phyloP scores from a whole-genome alignment of 2,329 filamentous ascomycete species.

The Fusarium buharicum region DNA sequence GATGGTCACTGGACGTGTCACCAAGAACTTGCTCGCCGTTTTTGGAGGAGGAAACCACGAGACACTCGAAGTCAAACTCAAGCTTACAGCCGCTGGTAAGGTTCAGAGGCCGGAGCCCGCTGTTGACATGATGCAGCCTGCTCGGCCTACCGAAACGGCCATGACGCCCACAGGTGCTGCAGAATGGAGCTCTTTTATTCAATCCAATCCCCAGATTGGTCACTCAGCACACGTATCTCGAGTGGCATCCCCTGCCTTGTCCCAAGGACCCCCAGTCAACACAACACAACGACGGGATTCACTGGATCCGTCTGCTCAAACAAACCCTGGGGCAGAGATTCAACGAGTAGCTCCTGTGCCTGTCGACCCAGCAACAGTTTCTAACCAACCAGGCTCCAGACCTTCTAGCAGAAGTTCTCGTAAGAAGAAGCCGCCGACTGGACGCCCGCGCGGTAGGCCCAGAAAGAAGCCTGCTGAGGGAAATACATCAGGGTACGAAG shows the following conservation, averaged over 20 bases:
- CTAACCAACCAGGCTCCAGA: constrained; percentile 57
- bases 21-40: constrained; percentile 83
- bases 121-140: constrained; percentile 42
- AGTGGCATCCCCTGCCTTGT: constrained; percentile 53
- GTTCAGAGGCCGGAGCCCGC: constrained; percentile 50
- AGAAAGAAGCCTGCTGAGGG: constrained; percentile 67
- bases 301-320: constrained; percentile 39
- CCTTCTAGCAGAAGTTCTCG: constrained; percentile 69
- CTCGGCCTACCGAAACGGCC: constrained; percentile 48
- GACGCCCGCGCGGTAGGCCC: constrained; percentile 66
- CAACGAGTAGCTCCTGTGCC: constrained; percentile 52
- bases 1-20: constrained; percentile 89
- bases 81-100: constrained; percentile 80
- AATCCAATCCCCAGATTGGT: constrained; percentile 70
- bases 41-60: constrained; percentile 87
- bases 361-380: constrained; percentile 42
- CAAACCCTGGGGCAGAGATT: constrained; percentile 45
- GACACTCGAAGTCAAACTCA: constrained; percentile 92
- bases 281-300: constrained; percentile 44
- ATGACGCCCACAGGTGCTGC: constrained; percentile 69
- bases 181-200: constrained; percentile 82
- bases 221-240: constrained; percentile 51
- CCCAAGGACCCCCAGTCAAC: constrained; percentile 44
- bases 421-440: constrained; percentile 60
- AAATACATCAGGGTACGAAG: constrained; percentile 80